Evolutionary conservation across 169 alveolate genomes (phyloP), one percentile per base, ranked within the genome.

Genomic region (Eimeria acervulina): DNA sequence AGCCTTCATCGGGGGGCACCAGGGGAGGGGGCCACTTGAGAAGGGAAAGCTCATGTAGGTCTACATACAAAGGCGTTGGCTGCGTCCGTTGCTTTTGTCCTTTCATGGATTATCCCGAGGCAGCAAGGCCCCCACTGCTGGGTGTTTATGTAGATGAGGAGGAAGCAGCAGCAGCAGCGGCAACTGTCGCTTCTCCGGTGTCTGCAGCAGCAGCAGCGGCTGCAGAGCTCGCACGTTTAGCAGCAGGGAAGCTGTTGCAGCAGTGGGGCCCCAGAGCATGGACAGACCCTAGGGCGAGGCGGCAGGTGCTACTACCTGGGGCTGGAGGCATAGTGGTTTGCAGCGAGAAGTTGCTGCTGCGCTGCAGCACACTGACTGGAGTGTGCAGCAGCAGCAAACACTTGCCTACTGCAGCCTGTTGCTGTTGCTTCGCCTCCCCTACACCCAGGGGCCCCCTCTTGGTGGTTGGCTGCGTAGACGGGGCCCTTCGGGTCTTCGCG

Each of bases 271-370:
- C 70, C 51, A n/a, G 72, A 47, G 72, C 12, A 44, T 81, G 90
- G 90, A 28, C 47, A 17, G 52, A 81, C 72, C 70, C 90, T 23
- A 44, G 90, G 26, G 44, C 72, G 28, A 44, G 70, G 70, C 47
- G 70, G 31, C 31, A 44, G 17, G 17, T 31, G 51, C 31, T 51
- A 72, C 90, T 81, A 15, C 90, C 90, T n/a, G 90, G 90, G n/a
- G 55, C 90, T 47, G 90, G 90, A 23, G 90, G 90, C 70, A 81
- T 81, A 26, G 90, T 81, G 90, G 90, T 81, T 33, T 81, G 90
- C 90, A 81, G 90, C 90, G 38, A 52, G 51, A 51, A 47, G 47
- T 10, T 51, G 72, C 47, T 81, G 72, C 72, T 81, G 70, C 90
- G 90, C 33, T 81, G 90, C 90, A 81, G 90, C 68, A 52, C 68